Base-by-base conservation (phyloP, 2,329 filamentous ascomycete species). In the Onygena corvina region DNA sequence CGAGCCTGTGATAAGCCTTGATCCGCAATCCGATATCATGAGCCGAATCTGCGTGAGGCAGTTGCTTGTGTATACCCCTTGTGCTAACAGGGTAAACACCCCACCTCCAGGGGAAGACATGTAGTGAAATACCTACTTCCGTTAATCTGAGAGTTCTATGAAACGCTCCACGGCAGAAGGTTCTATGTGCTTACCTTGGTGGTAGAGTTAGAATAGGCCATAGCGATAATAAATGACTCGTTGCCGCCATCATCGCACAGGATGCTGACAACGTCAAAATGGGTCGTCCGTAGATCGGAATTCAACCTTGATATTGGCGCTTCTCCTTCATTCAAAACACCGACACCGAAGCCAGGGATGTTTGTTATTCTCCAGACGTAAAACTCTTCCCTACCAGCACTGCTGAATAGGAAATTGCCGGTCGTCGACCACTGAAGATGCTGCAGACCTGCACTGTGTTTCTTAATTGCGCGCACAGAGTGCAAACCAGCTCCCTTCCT, bases 371-470 rank as follows among this genome's bases (percentile, higher is more conserved):
- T 75, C 90, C 92, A 98, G 8, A 89, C 76, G 58, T 83, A 90
- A 54, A 96, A 83, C 64, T 98, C 90, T 63, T 95, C 90, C 53
- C 80, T 82, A 0, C 89, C 92, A 4, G 79, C 87, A 58, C 86
- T 89, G 55, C 86, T 94, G 62, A 96, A 84, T 2, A 98, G 76
- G 57, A 83, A 84, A 1, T 71, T 64, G 1, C 82, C 77, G 42
- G 77, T 74, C 0, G 64, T 61, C 1, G 84, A 79, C 86, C 87
- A 96, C 52, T 76, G 76, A 1, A 94, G 70, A 53, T 81, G 76
- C 63, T 95, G 90, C 5, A 96, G 78, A 0, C 90, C 92, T 0
- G 87, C 83, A 1, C 80, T 83, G 61, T 98, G 92, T 49, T 78
- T 79, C 55, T 86, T 82, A 16, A 94, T 65, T 0, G 82, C 79